A percentile compares a stretch with the other conserved stretches of the same genome.
Evolutionary conservation across 139 green algal genomes (phyloP).

Genomic region (Chara braunii): DNA sequence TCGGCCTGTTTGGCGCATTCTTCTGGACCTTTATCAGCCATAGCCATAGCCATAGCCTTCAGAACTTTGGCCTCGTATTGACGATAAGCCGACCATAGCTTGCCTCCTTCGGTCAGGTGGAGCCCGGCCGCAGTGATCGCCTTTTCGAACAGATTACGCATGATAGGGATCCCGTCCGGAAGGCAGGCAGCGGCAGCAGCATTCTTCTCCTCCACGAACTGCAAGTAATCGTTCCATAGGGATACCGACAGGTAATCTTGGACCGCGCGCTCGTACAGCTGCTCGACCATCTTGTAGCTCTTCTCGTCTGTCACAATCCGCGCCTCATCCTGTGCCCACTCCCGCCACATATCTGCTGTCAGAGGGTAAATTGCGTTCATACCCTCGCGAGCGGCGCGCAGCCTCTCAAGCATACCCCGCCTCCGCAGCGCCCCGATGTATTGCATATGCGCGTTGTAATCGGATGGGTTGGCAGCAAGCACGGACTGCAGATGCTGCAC

Average conservation of each 20-base stretch:
- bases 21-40: not conserved
- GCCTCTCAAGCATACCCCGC: constrained; percentile 14
- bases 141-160: constrained; percentile 13
- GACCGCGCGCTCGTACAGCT: constrained; percentile 19
- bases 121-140: constrained; percentile 20
- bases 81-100: constrained; percentile 29
- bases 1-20: constrained; percentile 29
- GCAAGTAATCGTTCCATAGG: constrained; percentile 33
- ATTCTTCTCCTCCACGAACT: constrained; percentile 31
- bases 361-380: constrained; percentile 33
- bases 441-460: no score
- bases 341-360: constrained; percentile 33
- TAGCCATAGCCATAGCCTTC: not conserved
- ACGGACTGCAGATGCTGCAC: no score
- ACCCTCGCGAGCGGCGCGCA: constrained; percentile 11
- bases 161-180: constrained; percentile 2
- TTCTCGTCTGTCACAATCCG: constrained; percentile 17
- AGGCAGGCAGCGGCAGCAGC: not conserved
- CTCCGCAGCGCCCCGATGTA: constrained; percentile 10
- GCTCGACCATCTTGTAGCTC: constrained; percentile 12
- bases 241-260: constrained; percentile 31
- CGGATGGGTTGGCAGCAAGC: no score
- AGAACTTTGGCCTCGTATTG: constrained; percentile 28
- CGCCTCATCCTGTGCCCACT: constrained; percentile 30
- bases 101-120: constrained; percentile 20